Evolutionary conservation across 2,329 filamentous ascomycete genomes (phyloP), one percentile per base, ranked within the genome.

Genomic region (Pyrenochaeta sp.): DNA sequence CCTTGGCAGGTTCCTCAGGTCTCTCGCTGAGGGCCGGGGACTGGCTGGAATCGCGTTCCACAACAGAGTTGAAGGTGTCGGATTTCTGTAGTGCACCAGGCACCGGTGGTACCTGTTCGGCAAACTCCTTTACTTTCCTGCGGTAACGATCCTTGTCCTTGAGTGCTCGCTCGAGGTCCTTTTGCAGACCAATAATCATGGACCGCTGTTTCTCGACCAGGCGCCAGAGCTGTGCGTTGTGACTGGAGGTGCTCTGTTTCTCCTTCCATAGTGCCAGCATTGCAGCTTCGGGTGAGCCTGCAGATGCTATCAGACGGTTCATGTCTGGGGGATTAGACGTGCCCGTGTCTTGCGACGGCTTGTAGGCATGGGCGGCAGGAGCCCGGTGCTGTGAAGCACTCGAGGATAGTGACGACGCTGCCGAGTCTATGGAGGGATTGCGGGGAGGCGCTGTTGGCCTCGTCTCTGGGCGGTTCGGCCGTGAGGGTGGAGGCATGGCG

Each of bases 131-230:
- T 43, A 96, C 76, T 78, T 95, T 97, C 77, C 90, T 93, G 69
- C 91, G 88, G 74, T 98, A 98, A 68, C 90, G 90, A 66, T 98
- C 94, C 78, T 97, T 97, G 67, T 98, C 95, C 75, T 96, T 96
- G 64, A 97, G 78, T 1, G 93, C 89, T 51, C 91, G 88, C 77
- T 98, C 94, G 12, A 99, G 82, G 74, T 99, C 95, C 77, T 95
- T 96, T 73, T 98, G 97, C 62, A 99, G 83, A 7, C 93, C 94
- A 22, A 97, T 79, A 53, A 99, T 93, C 88, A 99, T 93, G 15
- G 92, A 88, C 61, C 94, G 86, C 78, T 99, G 95, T 81, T 99
- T 98, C 77, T 98, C 94, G 49, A 99, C 93, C 46, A 99, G 81
- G 50, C 93, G 90, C 95, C 95, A 99, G 70, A 99, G 81, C 76